Evolutionary conservation across 2,329 filamentous ascomycete genomes (phyloP), one percentile per base, ranked within the genome.

Genomic region (Fusarium domesticum): DNA sequence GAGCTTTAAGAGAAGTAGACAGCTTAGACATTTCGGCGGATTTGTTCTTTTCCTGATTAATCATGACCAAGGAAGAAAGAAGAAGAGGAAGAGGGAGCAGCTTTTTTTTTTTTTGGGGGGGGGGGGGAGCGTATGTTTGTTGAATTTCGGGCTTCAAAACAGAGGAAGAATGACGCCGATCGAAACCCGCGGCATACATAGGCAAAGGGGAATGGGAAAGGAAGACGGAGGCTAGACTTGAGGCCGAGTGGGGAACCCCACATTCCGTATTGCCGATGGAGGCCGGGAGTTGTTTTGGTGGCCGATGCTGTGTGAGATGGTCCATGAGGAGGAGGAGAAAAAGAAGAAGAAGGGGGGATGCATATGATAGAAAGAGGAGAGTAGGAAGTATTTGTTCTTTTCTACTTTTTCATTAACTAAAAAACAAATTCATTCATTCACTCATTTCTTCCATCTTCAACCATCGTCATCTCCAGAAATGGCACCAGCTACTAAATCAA

Each of bases 1-100:
- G 78, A 36, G 81, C 76, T 69, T 90, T 91, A 56, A 92, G 75
- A 38, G 80, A 70, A 1, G 78, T 73, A 2, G 85, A 87, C 16
- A 92, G 76, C 65, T 87, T 90, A 6, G 85, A 83, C 85, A 89
- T 89, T 55, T 60, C 67, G 45, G 33, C 35, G 19, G 37, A 28
- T 19, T 50, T 46, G 19, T 50, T 38, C 33, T 49, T 41, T 28
- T 50, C 32, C 30, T 53, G 46, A 59, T 59, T n/a, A 37, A 20
- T 30, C 31, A 14, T 14, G 19, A 23, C 11, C 18, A 18, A 35
- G 18, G 20, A 12, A 31, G 17, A 36, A n/a, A 6, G 14, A 8
- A 3, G 7, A 12, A 28, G 14, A 28, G 14, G 3, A 28, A 8
- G 7, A 28, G 7, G 23, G 11, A 23, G 20, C 23, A 28, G 23